Conservation (phyloP, 257 asterid genomes). For the Solanum virginianum region DNA sequence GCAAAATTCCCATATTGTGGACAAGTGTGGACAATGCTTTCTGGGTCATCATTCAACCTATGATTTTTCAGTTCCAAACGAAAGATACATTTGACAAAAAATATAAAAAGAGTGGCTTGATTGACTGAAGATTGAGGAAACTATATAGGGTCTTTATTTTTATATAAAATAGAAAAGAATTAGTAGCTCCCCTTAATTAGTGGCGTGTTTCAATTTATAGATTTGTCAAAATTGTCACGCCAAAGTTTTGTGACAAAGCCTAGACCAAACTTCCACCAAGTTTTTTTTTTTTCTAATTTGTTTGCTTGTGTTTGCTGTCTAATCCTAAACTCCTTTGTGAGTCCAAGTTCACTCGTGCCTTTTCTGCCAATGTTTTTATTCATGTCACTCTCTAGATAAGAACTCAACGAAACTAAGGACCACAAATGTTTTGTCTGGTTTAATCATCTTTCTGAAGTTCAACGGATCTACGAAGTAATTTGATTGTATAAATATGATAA, state of each 20-base stretch:
- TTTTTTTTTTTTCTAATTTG: background rate
- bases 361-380: background rate
- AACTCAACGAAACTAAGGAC: background rate
- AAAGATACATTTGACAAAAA: background rate
- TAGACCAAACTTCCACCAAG: background rate
- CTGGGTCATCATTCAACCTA: background rate
- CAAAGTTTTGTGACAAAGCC: background rate
- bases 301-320: background rate
- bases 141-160: background rate
- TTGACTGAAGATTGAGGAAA: background rate
- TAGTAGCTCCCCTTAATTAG: background rate
- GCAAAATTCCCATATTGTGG: background rate
- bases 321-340: background rate
- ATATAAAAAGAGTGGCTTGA: background rate
- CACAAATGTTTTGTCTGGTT: background rate
- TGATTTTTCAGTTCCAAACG: background rate
- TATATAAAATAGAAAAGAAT: background rate
- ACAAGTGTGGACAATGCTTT: background rate
- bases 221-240: background rate
- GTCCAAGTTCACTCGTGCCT: background rate
- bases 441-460: background rate
- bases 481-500: background rate
- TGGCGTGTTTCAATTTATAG: background rate
- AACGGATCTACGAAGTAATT: too few species aligned
- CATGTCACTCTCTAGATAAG: background rate